Base-by-base conservation (phyloP, 768 basidiomycete genomes). In the Tricholomella constricta region DNA sequence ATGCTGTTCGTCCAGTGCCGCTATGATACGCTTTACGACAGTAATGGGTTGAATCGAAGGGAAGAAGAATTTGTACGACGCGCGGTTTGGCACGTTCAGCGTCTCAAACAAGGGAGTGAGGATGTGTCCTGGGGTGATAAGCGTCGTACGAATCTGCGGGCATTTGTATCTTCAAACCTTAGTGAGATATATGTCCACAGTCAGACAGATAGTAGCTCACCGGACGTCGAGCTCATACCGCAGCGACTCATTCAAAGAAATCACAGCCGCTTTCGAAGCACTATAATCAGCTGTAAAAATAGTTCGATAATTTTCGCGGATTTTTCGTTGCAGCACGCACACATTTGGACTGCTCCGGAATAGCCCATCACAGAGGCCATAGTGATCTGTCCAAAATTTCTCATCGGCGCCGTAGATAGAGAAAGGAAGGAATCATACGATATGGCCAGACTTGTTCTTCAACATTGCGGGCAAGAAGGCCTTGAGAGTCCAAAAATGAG, bases 401-500 rank as follows among this genome's bases (percentile, higher is more conserved):
- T 36, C 22, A 48, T 54, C 52, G 67, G 40, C 46, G 36, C 19
- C 9, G 37, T 44, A 63, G 1, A 42, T 42, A 32, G 26, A 38
- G 9, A 26, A 26, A 35, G 8, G 25, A 31, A 20, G 27, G 34
- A n/a, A 17, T 73, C 85, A 42, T 67, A 91, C 91, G 54, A 99
- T 84, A 64, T 99, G 97, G 0, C 97, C 97, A 2, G 71, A 70
- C 45, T 89, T 89, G 32, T 73, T 73, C 63, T 81, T 82, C 47
- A 98, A 76, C 84, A 99, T 88, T 25, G 79, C 78, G 6, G 97
- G 97, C 22, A 99, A 77, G 78, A 99, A 98, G 1, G 91, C 89
- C 63, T 96, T 94, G 55, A 97, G 69, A 3, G 84, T 89, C 89
- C 91, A 97, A 68, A 91, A 98, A 66, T 97, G 91, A 15, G 90